These are phyloP conservation scores for Thelephora aurantiotincta DNA, from an alignment of 768 basidiomycete genomes.

Conservation along the genomic window DNA sequence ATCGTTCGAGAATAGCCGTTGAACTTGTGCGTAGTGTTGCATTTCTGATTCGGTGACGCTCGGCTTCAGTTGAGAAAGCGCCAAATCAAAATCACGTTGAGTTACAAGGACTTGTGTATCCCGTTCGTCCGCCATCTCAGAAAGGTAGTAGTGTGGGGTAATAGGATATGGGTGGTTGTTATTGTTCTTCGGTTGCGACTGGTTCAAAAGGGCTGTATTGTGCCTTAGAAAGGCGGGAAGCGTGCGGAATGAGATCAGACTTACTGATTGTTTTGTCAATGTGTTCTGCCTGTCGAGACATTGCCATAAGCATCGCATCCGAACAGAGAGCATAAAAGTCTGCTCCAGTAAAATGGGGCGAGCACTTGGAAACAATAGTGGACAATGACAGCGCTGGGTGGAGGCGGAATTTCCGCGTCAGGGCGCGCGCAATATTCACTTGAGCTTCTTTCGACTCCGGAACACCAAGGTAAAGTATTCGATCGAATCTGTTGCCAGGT, in stretches of 20 bases:
- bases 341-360: constrained; percentile 93
- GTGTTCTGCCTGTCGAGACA: constrained; percentile 73
- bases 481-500: constrained; percentile 64
- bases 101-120: constrained; percentile 71
- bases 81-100: constrained; percentile 59
- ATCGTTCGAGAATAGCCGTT: constrained; percentile 45
- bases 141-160: constrained; percentile 82
- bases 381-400: constrained; percentile 51
- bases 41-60: constrained; percentile 81
- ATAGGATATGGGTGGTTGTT: constrained; percentile 47
- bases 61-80: constrained; percentile 57
- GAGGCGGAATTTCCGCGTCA: constrained; percentile 86
- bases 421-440: constrained; percentile 70
- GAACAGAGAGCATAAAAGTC: constrained; percentile 97
- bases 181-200: constrained; percentile 21
- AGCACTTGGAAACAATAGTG: constrained; percentile 55
- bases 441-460: constrained; percentile 79
- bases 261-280: constrained; percentile 66
- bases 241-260: constrained; percentile 6
- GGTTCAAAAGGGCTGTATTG: constrained; percentile 26
- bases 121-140: constrained; percentile 56
- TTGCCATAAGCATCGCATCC: constrained; percentile 91
- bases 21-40: constrained; percentile 66
- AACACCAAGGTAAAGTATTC: constrained; percentile 92
- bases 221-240: not conserved